phyloP scores from a whole-genome alignment of 192 early-diverging fungal species.

The Phycomyces blakesleeanus region DNA sequence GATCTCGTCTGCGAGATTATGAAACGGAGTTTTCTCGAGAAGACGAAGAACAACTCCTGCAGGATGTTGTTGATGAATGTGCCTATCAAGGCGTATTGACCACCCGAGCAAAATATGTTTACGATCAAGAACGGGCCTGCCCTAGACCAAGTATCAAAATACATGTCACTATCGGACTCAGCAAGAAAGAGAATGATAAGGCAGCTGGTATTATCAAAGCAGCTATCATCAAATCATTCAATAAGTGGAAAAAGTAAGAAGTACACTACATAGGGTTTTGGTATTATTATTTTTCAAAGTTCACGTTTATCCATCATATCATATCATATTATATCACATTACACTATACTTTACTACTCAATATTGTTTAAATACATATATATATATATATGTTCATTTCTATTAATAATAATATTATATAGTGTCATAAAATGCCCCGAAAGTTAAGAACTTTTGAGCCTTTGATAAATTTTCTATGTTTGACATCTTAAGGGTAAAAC shows the following conservation, averaged over 20 bases:
- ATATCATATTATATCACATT: no score
- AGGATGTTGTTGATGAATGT: slow-evolving; percentile 75
- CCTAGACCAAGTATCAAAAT: slow-evolving; percentile 84
- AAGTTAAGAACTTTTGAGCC: no score
- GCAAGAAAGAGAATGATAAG: slow-evolving; percentile 83
- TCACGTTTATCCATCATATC: no score
- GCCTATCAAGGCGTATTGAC: slow-evolving; percentile 80
- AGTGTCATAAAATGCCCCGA: no score
- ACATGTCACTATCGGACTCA: slow-evolving; percentile 67
- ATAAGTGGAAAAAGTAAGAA: slow-evolving; percentile 29
- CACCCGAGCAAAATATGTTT: slow-evolving; percentile 83
- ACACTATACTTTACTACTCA: no score
- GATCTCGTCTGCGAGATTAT: slow-evolving; percentile 7
- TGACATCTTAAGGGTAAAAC: no score
- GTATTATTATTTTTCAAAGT: no score
- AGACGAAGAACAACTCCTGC: slow-evolving; percentile 74
- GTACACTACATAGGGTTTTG: no score
- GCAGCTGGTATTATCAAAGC: slow-evolving; percentile 72
- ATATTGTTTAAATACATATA: no score
- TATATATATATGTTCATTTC: no score
- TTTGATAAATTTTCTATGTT: no score
- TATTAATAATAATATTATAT: no score
- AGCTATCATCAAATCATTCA: slow-evolving; percentile 56
- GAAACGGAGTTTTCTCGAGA: slow-evolving; percentile 42
- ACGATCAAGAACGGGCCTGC: slow-evolving; percentile 70